Evolutionary conservation across 306 rosid genomes (phyloP).

Genomic region (Biancaea sappan): DNA sequence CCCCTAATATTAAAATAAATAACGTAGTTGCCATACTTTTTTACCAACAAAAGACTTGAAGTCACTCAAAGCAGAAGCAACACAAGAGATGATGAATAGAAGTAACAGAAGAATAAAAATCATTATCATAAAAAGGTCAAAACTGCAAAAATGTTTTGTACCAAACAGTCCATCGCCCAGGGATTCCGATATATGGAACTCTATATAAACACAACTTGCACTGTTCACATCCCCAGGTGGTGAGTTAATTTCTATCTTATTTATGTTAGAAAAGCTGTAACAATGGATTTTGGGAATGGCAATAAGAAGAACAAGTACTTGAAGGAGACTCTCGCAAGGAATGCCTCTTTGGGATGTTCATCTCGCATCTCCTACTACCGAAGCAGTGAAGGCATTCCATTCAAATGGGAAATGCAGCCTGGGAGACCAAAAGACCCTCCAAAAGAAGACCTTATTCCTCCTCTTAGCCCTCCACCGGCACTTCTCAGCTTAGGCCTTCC

Average conservation of each 20-base stretch:
- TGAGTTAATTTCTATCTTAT: too few relatives aligned
- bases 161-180: not conserved
- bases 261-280: not conserved
- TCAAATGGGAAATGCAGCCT: conserved; percentile 86
- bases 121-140: not conserved
- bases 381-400: conserved; percentile 76
- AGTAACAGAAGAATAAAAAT: not conserved
- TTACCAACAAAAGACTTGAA: conserved; percentile 12
- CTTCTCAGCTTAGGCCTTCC: conserved; percentile 54
- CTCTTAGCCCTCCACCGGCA: conserved; percentile 79
- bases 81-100: not conserved
- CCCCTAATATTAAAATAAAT: too few relatives aligned
- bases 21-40: too few relatives aligned
- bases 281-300: conserved; percentile 45
- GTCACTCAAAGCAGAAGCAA: conserved; percentile 45
- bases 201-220: conserved; percentile 26
- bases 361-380: conserved; percentile 65
- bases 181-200: not conserved
- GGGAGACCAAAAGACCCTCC: conserved; percentile 62
- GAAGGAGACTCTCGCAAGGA: conserved; percentile 49
- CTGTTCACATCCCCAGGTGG: not conserved
- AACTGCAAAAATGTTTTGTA: not conserved
- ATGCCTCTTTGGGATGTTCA: conserved; percentile 61
- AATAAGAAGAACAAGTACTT: conserved; percentile 31
- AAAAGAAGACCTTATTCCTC: conserved; percentile 44